These are phyloP conservation scores for Solanum peruvianum DNA, from an alignment of 257 asterid genomes.

Conservation along the genomic window DNA sequence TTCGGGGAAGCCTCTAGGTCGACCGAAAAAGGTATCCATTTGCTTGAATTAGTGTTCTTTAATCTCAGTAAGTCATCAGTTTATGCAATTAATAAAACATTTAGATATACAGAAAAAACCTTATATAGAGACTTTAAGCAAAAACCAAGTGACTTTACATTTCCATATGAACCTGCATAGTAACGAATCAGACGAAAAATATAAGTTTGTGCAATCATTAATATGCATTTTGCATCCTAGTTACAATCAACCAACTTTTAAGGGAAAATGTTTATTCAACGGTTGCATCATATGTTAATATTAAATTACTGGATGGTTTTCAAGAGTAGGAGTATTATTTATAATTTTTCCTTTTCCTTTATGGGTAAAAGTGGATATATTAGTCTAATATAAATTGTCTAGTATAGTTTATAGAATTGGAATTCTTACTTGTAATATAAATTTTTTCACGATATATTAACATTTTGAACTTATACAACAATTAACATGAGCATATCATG, in stretches of 20 bases:
- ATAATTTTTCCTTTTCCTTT: background rate
- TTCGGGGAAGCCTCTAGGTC: slow-evolving; percentile 62
- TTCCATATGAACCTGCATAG: background rate
- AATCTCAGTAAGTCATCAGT: background rate
- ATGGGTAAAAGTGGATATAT: background rate
- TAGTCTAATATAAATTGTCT: background rate
- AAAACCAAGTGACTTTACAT: background rate
- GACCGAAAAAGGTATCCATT: slow-evolving; percentile 67
- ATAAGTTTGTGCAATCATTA: background rate
- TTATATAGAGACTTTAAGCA: background rate
- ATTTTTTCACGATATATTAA: background rate
- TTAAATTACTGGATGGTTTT: background rate
- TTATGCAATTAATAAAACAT: background rate
- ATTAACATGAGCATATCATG: background rate
- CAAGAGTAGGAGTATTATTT: background rate
- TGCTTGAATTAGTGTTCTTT: background rate
- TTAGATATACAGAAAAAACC: background rate
- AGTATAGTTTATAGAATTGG: background rate
- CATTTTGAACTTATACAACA: background rate
- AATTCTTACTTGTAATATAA: background rate
- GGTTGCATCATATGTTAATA: background rate
- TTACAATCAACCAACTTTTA: background rate
- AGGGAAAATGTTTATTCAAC: background rate
- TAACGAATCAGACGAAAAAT: background rate
- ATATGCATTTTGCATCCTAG: background rate